Conservation (phyloP, 2,329 filamentous ascomycete species). For the Metarhizium robertsii region DNA sequence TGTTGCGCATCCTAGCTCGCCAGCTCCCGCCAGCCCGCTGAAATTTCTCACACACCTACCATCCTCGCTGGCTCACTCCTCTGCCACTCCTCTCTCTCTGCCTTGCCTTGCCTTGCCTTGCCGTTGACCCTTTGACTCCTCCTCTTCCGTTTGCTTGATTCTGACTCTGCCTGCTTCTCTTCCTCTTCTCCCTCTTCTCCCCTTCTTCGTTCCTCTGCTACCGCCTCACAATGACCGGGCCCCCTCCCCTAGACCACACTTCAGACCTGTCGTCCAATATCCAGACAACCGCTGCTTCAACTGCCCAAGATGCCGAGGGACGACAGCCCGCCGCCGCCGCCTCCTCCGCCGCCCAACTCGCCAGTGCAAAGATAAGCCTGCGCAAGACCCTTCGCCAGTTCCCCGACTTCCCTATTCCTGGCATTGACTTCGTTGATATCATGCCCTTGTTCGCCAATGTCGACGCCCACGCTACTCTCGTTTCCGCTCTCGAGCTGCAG, state of each 20-base stretch:
- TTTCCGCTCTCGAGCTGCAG: slow-evolving; percentile 80
- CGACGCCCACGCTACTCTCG: slow-evolving; percentile 61
- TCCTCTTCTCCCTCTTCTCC: slow-evolving; percentile 14
- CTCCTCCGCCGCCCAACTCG: slow-evolving; percentile 54
- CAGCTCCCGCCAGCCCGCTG: neutral
- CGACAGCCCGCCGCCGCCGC: slow-evolving; percentile 53
- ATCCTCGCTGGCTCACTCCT: slow-evolving; percentile 14
- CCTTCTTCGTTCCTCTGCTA: slow-evolving; percentile 15
- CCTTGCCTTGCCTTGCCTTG: neutral
- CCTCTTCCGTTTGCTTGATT: slow-evolving; percentile 10
- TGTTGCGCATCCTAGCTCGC: neutral
- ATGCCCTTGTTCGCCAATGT: slow-evolving; percentile 87
- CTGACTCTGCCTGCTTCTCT: slow-evolving; percentile 19
- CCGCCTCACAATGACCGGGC: slow-evolving; percentile 24
- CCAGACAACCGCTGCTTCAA: slow-evolving; percentile 17
- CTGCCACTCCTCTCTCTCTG: slow-evolving; percentile 12
- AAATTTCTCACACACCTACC: slow-evolving; percentile 10
- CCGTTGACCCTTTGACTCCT: slow-evolving; percentile 11
- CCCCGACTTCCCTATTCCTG: slow-evolving; percentile 82
- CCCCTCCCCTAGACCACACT: slow-evolving; percentile 15
- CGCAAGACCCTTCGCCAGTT: slow-evolving; percentile 70
- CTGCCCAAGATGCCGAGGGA: slow-evolving; percentile 50
- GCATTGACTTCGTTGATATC: slow-evolving; percentile 97
- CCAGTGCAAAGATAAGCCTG: slow-evolving; percentile 63
- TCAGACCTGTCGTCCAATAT: slow-evolving; percentile 11